Base-by-base conservation (phyloP, 83 land plant species). In the Picea engelmannii region DNA sequence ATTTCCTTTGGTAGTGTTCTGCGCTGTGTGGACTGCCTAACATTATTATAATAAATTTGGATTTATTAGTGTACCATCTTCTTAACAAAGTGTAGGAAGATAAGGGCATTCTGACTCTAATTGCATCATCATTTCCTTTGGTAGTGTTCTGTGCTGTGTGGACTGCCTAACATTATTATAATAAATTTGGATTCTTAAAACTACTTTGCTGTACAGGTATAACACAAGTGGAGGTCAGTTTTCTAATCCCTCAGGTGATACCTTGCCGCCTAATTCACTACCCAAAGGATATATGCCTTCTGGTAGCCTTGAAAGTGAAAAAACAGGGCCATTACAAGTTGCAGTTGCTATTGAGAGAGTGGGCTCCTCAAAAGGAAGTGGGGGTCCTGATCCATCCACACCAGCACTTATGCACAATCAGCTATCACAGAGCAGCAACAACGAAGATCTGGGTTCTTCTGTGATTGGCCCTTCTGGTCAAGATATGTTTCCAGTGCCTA, bases 371-470 rank as follows among this genome's bases (percentile, higher is more conserved):
- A 85, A 79, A 69, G 87, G 87, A 63, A 83, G 73, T 24, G 86
- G 80, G 76, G 86, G 24, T 21, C 74, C 35, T 42, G 85, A 86
- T 64, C 80, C 70, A 38, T 83, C 88, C 62, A 83, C 77, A 9
- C 82, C 84, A 24, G 62, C 82, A 62, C 85, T 79, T 40, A 66
- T 83, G 76, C 81, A 87, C 62, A 86, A 86, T 55, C 78, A 81
- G 64, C 83, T 85, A 9, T 83, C 78, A 81, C 89, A 84, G 11
- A 88, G 86, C 67, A 87, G 85, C 79, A 85, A 88, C 76, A 88
- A 90, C 74, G 87, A 82, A 75, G 96, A 94, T 62, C 78, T 91
- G 84, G 87, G 87, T n/a, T 88, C 92, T 23, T 89, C 95, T 60
- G 79, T 77, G 8, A 21, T 77, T 25, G 79, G 79, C 18, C 63